Evolutionary conservation across 2,329 filamentous ascomycete species (phyloP).

Genomic region (Epichloe gansuensis): DNA sequence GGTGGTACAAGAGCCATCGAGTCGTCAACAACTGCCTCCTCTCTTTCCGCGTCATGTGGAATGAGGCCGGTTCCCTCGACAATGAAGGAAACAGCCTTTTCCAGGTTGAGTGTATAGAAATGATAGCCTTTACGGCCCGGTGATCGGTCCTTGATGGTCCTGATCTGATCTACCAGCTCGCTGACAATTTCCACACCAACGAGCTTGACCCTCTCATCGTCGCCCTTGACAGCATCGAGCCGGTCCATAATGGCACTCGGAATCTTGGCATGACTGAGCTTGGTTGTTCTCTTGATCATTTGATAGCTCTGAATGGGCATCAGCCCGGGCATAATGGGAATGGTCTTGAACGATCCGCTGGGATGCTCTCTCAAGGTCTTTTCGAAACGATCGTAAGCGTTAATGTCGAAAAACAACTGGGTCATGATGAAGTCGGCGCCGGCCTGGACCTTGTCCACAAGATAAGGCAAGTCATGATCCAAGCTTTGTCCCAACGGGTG

Average conservation of each 20-base stretch:
- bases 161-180: slow-evolving; percentile 72
- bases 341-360: slow-evolving; percentile 71
- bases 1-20: slow-evolving; percentile 13
- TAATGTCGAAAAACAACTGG: slow-evolving; percentile 86
- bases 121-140: slow-evolving; percentile 70
- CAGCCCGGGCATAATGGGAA: slow-evolving; percentile 84
- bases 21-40: slow-evolving; percentile 40
- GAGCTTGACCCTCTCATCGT: slow-evolving; percentile 71
- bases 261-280: slow-evolving; percentile 80
- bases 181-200: slow-evolving; percentile 72
- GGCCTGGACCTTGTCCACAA: slow-evolving; percentile 81
- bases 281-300: slow-evolving; percentile 86
- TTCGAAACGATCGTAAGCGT: slow-evolving; percentile 75
- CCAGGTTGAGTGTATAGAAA: slow-evolving; percentile 93
- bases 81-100: slow-evolving; percentile 92
- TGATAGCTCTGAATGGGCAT: slow-evolving; percentile 98
- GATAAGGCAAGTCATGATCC: slow-evolving; percentile 74
- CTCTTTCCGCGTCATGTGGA: slow-evolving; percentile 44
- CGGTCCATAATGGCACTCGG: slow-evolving; percentile 59
- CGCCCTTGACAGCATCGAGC: slow-evolving; percentile 60
- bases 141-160: slow-evolving; percentile 45
- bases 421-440: slow-evolving; percentile 99
- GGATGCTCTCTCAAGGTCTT: slow-evolving; percentile 63
- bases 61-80: slow-evolving; percentile 79
- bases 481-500: slow-evolving; percentile 58